Evolutionary conservation across 1,284 basidiomycete species (phyloP).

Genomic region (Naganishia liquefaciens): DNA sequence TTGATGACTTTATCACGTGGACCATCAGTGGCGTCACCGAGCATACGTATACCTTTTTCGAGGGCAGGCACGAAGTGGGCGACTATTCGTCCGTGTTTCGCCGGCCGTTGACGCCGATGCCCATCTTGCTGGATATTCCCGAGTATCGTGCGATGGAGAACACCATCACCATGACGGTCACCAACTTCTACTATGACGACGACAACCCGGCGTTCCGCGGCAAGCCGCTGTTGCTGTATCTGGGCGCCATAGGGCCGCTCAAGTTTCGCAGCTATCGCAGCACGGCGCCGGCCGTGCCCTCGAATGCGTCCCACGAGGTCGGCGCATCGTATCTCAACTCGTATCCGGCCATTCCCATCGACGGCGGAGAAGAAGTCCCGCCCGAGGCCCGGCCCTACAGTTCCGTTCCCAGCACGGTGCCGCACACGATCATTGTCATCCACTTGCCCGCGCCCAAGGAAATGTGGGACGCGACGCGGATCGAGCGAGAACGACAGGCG

Average conservation of each 20-base stretch:
- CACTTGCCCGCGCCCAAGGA: slow-evolving; percentile 42
- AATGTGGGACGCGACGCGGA: slow-evolving; percentile 39
- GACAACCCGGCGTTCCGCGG: slow-evolving; percentile 55
- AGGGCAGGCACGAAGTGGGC: slow-evolving; percentile 34
- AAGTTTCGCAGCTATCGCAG: slow-evolving; percentile 49
- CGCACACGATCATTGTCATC: slow-evolving; percentile 46
- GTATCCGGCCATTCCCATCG: slow-evolving; percentile 29
- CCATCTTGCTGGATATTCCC: slow-evolving; percentile 31
- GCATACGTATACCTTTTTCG: slow-evolving; percentile 34
- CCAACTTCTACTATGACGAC: slow-evolving; percentile 35
- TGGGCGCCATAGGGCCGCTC: slow-evolving; percentile 83
- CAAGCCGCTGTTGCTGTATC: slow-evolving; percentile 76
- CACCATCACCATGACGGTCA: slow-evolving; percentile 34
- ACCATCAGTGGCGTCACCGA: slow-evolving; percentile 34
- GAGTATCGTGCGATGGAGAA: slow-evolving; percentile 30
- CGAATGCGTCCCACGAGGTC: slow-evolving; percentile 19
- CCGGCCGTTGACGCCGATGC: slow-evolving; percentile 33
- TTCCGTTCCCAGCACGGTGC: slow-evolving; percentile 40
- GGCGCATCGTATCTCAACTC: slow-evolving; percentile 17
- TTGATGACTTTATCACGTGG: slow-evolving; percentile 35
- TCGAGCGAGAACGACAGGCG: slow-evolving; percentile 32
- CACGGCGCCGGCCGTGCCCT: slow-evolving; percentile 36
- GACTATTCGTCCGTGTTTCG: slow-evolving; percentile 35
- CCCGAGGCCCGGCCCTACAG: slow-evolving; percentile 37
- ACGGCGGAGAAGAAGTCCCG: slow-evolving; percentile 32